These are phyloP conservation scores for Xylaria sp. DNA, from an alignment of 2,329 filamentous ascomycete species.

Conservation along the genomic window DNA sequence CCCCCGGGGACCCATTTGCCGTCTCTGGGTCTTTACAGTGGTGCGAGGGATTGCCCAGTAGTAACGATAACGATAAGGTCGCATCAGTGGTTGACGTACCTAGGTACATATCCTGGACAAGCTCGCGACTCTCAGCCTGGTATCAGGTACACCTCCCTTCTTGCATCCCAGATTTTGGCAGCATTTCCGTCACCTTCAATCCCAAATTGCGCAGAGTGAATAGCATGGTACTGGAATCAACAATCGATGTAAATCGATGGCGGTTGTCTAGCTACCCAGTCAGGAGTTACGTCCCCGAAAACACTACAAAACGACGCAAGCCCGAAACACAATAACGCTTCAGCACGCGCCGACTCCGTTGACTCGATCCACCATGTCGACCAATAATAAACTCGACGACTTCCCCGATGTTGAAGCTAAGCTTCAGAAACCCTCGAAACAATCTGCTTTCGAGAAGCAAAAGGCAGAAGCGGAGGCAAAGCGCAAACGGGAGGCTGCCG, in stretches of 20 bases:
- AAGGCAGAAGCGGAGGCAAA: conserved; percentile 92
- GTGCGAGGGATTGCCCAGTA: no score
- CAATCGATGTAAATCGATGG: conserved; percentile 6
- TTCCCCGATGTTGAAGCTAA: conserved; percentile 82
- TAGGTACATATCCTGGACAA: conserved; percentile 9
- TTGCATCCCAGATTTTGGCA: conserved; percentile 1
- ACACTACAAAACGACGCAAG: conserved; percentile 5
- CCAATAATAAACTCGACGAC: conserved; percentile 58
- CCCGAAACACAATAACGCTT: conserved; percentile 1
- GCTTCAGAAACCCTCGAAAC: conserved; percentile 81
- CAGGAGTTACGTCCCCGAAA: neutral
- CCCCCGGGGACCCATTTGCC: no score
- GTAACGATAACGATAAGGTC: conserved; percentile 26
- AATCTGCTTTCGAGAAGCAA: conserved; percentile 88
- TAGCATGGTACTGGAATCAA: neutral
- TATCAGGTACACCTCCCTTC: neutral
- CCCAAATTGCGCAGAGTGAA: neutral
- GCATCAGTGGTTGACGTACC: neutral
- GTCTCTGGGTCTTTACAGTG: no score
- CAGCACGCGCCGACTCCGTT: conserved; percentile 8
- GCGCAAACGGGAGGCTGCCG: conserved; percentile 81
- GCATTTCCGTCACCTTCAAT: neutral
- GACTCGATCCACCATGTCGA: conserved; percentile 51
- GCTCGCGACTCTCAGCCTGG: conserved; percentile 1
- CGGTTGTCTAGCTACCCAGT: neutral